phyloP scores from a whole-genome alignment of 306 rosid species.

The Canavalia gladiata region DNA sequence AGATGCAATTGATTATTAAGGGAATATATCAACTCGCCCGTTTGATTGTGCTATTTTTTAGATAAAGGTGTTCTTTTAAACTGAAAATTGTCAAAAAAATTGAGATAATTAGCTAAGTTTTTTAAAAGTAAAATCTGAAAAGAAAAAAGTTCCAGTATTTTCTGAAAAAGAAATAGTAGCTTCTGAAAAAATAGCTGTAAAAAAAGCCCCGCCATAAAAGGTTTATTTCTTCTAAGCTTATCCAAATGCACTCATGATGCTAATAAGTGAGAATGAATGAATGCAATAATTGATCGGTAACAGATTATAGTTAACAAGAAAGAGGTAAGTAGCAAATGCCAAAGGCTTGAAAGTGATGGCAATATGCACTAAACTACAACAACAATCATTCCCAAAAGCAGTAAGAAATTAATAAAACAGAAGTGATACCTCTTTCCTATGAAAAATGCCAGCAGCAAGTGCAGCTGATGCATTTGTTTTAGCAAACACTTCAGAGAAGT shows the following conservation, averaged over 20 bases:
- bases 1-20: neutral
- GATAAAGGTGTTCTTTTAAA: neutral
- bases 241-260: neutral
- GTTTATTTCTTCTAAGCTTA: neutral
- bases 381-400: neutral
- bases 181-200: too few relatives aligned
- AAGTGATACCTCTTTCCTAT: constrained; percentile 85
- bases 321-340: neutral
- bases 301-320: neutral
- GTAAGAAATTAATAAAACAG: neutral
- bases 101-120: neutral
- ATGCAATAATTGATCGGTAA: neutral
- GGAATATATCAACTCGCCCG: neutral
- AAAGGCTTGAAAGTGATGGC: neutral
- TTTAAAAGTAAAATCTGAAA: neutral
- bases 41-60: neutral
- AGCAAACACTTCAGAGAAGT: constrained; percentile 84
- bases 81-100: neutral
- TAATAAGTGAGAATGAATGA: neutral
- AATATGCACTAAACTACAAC: neutral
- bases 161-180: neutral
- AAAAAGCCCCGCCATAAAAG: neutral
- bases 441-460: constrained; percentile 98
- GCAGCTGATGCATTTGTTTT: constrained; percentile 95
- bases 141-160: neutral